Base-by-base conservation (phyloP, 257 asterid species). In the Leptodermis oblonga region DNA sequence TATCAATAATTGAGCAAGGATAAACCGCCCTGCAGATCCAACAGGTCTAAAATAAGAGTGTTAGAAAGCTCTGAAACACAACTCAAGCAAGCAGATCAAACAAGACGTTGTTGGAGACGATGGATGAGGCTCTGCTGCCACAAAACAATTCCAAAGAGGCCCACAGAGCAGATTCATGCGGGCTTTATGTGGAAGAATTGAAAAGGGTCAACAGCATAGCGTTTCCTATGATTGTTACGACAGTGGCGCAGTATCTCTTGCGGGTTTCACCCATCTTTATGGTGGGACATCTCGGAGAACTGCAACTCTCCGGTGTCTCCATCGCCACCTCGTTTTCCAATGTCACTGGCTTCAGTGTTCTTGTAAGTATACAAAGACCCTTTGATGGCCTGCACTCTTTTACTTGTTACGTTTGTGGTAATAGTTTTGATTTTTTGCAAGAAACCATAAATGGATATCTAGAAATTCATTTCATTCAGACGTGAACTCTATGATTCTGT, bases 311-410 rank as follows among this genome's bases (percentile, higher is more conserved):
- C 2, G 52, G 92, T 22, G 87, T 87, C 28, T 70, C 94, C 5
- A 75, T 89, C 45, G 91, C 96, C 55, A 82, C 87, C 0, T 86
- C 93, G 22, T 69, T 70, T 41, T 69, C 80, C 55, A 78, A 83
- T 52, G 94, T 85, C 62, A 80, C 93, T 1, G 96, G 94, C 41
- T 89, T 68, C 83, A 87, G 94, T 70, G 22, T 89, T 22, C 75
- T 89, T 39, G 96, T 87, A 73, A 74, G 82, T 52, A n/a, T 22
- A 4, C 4, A 1, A 26, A 20, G 20, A 12, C 18, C 5, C 20
- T 46, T 12, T 12, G 17, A 15, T 12, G 52, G 13, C 1, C 52
- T 51, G 56, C 5, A 8, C 26, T 48, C 17, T 48, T 48, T 7
- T 17, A 4, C 22, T 48, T 17, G 25, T 48, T 51, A n/a, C 1